These are phyloP conservation scores for Apiospora saccharicola DNA, from an alignment of 2,329 filamentous ascomycete species.

Conservation along the genomic window DNA sequence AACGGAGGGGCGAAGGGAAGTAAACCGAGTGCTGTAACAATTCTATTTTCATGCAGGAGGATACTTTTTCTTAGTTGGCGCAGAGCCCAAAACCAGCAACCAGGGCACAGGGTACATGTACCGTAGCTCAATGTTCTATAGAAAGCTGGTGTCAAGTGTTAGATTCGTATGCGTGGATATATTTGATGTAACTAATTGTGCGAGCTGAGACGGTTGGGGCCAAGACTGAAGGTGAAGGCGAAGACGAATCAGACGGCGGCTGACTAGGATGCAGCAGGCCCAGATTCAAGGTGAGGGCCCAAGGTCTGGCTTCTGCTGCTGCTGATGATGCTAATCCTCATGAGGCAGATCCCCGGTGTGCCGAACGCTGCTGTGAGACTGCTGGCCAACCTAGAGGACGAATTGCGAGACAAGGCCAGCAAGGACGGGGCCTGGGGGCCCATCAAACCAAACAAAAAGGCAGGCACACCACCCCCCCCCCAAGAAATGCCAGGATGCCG, in stretches of 20 bases:
- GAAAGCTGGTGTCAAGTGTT: not conserved
- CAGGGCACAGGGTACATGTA: not conserved
- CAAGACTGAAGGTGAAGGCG: conserved; percentile 18
- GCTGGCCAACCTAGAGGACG: not conserved
- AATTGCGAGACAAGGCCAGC: conserved; percentile 23
- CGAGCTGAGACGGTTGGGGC: conserved; percentile 15
- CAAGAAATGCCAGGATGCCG: conserved; percentile 14
- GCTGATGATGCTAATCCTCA: conserved; percentile 2
- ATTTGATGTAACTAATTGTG: conserved; percentile 6
- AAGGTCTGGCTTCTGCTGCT: too few relatives aligned
- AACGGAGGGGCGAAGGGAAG: not conserved
- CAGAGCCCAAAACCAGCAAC: conserved; percentile 1
- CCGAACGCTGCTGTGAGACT: conserved; percentile 18
- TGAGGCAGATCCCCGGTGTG: conserved; percentile 22
- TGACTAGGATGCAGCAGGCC: not conserved
- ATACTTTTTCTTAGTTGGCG: not conserved
- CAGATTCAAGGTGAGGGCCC: conserved; percentile 14
- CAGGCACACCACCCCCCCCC: not conserved
- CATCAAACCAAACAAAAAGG: conserved; percentile 14
- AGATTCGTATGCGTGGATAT: not conserved
- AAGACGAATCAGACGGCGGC: conserved; percentile 16
- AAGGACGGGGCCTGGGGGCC: not conserved
- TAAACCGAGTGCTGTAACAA: not conserved
- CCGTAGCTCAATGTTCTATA: not conserved
- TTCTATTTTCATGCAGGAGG: not conserved